Conservation (phyloP, 2,329 filamentous ascomycete genomes). For the Passalora sequoiae region DNA sequence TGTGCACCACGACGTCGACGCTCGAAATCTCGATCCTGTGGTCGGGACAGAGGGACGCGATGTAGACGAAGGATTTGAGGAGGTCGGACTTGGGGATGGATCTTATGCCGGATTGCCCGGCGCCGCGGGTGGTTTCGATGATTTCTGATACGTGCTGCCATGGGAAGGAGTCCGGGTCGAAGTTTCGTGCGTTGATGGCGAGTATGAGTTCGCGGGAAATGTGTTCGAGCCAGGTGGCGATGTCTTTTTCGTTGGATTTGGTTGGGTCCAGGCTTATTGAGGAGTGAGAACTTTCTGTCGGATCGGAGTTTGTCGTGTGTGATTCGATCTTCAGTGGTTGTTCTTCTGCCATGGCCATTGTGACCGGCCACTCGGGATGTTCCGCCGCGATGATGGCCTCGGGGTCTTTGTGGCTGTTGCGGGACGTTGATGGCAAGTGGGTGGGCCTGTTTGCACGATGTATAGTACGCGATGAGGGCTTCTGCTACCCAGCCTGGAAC, state of each 20-base stretch:
- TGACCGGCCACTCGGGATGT: no score
- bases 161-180: neutral
- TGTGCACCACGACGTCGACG: conserved; percentile 1
- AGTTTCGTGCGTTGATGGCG: conserved; percentile 4
- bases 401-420: no score
- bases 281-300: no score
- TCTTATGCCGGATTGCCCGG: neutral
- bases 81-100: neutral
- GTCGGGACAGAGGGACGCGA: neutral
- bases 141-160: neutral
- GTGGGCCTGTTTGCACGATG: no score
- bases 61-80: neutral
- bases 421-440: no score
- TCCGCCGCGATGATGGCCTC: no score
- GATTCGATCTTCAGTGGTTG: no score
- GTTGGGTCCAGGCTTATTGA: neutral
- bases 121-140: neutral
- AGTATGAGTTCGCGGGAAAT: neutral
- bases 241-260: neutral
- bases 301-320: no score
- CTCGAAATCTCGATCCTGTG: neutral
- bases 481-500: no score
- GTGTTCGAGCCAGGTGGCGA: neutral
- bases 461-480: no score
- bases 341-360: no score